Percentiles rank a stretch among this genome's conserved stretches.
These are phyloP conservation scores for Scalesia atractyloides DNA, from an alignment of 129 eudicot species.

Conservation along the genomic window DNA sequence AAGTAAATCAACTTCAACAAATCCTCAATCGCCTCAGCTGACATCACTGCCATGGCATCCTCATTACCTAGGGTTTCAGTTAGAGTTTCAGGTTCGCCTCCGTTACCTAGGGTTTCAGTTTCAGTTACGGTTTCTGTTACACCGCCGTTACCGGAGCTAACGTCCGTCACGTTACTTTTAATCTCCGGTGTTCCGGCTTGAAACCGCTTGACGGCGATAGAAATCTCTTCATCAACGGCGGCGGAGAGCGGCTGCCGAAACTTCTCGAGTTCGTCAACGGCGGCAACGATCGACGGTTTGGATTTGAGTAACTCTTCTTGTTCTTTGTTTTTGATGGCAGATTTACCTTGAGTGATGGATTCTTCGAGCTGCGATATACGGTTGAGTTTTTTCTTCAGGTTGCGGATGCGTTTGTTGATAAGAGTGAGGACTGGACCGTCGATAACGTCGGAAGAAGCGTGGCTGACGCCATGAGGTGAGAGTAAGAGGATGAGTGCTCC, in stretches of 20 bases:
- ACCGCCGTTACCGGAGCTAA: not conserved
- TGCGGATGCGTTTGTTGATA: slow-evolving; percentile 87
- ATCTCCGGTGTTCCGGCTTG: not conserved
- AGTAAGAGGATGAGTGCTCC: slow-evolving; percentile 27
- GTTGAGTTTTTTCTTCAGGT: slow-evolving; percentile 75
- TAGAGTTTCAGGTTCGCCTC: too few relatives aligned
- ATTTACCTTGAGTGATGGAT: slow-evolving; percentile 55
- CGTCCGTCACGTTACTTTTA: slow-evolving; percentile 16
- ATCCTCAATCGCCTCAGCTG: slow-evolving; percentile 40
- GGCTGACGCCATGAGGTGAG: slow-evolving; percentile 48
- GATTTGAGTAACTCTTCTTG: slow-evolving; percentile 67
- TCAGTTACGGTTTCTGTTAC: not conserved
- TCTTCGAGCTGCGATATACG: slow-evolving; percentile 84
- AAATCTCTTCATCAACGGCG: slow-evolving; percentile 67
- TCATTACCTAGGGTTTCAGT: slow-evolving; percentile 17
- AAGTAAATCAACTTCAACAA: slow-evolving; percentile 70
- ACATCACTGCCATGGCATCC: slow-evolving; percentile 4
- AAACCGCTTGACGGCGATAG: slow-evolving; percentile 19
- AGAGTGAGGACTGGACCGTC: slow-evolving; percentile 86
- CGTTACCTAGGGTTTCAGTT: too few relatives aligned
- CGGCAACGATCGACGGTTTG: slow-evolving; percentile 54
- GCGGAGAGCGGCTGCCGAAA: slow-evolving; percentile 56
- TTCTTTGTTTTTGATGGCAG: slow-evolving; percentile 68
- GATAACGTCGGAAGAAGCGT: slow-evolving; percentile 40
- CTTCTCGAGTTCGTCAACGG: slow-evolving; percentile 89